These are phyloP conservation scores for Areca catechu DNA, from an alignment of 176 grass and related monocot species.

Conservation along the genomic window DNA sequence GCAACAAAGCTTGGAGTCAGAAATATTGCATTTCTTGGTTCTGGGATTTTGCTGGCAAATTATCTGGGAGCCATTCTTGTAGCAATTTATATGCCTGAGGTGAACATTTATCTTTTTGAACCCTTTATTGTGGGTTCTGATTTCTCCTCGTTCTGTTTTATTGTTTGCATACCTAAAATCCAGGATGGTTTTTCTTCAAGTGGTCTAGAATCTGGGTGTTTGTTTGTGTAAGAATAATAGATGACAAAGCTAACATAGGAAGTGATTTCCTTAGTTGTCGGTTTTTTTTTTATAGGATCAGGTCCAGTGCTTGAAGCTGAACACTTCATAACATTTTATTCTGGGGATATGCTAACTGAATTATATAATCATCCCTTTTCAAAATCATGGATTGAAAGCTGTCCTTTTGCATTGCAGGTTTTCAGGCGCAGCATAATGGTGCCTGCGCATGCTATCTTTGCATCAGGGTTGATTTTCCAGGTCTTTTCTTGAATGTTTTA, in stretches of 20 bases:
- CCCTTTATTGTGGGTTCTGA: not conserved
- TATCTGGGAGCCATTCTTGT: conserved; percentile 76
- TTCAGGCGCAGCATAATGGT: conserved; percentile 77
- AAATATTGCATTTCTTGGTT: conserved; percentile 92
- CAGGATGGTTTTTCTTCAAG: too few species aligned
- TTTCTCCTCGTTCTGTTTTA: conserved; percentile 1
- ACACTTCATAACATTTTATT: too few species aligned
- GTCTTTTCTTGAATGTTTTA: not conserved
- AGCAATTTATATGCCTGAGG: conserved; percentile 84
- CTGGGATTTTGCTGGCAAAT: conserved; percentile 73
- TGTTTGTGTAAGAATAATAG: too few species aligned
- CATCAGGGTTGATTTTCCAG: conserved; percentile 78
- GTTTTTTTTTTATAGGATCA: too few species aligned
- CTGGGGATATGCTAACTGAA: too few species aligned
- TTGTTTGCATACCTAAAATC: too few species aligned
- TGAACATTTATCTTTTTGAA: conserved; percentile 19
- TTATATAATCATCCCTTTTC: too few species aligned
- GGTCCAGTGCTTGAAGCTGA: too few species aligned
- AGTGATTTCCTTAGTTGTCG: too few species aligned
- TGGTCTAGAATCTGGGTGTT: too few species aligned
- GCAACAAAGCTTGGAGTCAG: conserved; percentile 98
- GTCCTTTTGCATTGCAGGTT: conserved; percentile 40
- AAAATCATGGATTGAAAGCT: too few species aligned
- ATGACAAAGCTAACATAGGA: too few species aligned
- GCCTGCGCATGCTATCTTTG: conserved; percentile 59